Percentiles rank a stretch among this genome's conserved stretches.
phyloP scores from a whole-genome alignment of 73 alveolate genomes.

The Paramecium octaurelia region DNA sequence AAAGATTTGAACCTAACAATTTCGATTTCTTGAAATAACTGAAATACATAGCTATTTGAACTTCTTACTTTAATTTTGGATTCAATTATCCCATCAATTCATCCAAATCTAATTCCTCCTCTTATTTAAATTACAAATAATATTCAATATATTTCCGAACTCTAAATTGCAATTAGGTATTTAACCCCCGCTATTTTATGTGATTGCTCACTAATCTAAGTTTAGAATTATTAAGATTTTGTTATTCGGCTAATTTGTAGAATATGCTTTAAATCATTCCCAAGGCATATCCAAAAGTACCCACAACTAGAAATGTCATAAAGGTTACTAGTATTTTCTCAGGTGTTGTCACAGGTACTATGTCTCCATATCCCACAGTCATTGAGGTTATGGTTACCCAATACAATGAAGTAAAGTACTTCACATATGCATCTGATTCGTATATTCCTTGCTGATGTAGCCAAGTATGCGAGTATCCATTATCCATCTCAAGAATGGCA shows the following conservation, averaged over 20 bases:
- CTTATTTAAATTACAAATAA: conserved; percentile 28
- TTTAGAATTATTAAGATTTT: not conserved
- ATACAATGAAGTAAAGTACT: conserved; percentile 18
- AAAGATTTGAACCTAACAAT: not conserved
- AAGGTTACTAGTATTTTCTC: conserved; percentile 21
- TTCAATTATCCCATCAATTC: conserved; percentile 18
- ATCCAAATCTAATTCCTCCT: conserved; percentile 27
- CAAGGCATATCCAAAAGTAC: conserved; percentile 34
- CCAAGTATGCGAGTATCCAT: conserved; percentile 25
- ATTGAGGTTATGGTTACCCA: conserved; percentile 45
- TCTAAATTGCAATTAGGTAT: conserved; percentile 27
- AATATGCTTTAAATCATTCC: conserved; percentile 49
- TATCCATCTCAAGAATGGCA: not conserved
- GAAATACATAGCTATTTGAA: not conserved
- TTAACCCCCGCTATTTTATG: not conserved
- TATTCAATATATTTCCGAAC: conserved; percentile 42
- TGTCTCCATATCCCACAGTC: conserved; percentile 52
- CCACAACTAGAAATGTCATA: not conserved
- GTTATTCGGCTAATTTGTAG: conserved; percentile 9
- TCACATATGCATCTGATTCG: not conserved
- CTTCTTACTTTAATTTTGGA: conserved; percentile 36
- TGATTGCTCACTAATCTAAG: conserved; percentile 12
- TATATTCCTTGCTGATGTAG: not conserved
- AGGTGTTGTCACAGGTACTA: conserved; percentile 40
- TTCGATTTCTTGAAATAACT: not conserved